These are phyloP conservation scores for Aquanectria penicillioides DNA, from an alignment of 2,329 filamentous ascomycete genomes.

Conservation along the genomic window DNA sequence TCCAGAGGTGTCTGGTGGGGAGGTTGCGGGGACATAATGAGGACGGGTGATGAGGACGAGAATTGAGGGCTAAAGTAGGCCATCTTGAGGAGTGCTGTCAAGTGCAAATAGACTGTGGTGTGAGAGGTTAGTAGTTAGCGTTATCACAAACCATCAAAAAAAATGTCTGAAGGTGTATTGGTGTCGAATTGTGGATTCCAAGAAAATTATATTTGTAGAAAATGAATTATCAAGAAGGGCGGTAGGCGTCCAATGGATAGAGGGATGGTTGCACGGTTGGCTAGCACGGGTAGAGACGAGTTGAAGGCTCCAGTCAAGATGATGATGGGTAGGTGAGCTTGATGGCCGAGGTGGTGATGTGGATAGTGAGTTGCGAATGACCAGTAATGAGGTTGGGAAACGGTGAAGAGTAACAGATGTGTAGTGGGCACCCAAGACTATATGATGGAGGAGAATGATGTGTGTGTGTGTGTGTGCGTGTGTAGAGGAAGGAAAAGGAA, in stretches of 20 bases:
- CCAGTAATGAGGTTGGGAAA: no score
- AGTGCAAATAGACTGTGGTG: slow-evolving; percentile 30
- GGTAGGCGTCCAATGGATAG: slow-evolving; percentile 5
- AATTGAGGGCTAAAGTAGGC: slow-evolving; percentile 56
- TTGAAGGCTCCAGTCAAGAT: no score
- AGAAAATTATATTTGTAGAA: not conserved
- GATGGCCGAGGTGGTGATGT: no score
- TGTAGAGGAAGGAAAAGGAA: slow-evolving; percentile 39
- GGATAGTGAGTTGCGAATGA: no score
- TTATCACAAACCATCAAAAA: slow-evolving; percentile 45
- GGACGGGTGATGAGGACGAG: slow-evolving; percentile 56
- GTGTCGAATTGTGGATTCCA: not conserved
- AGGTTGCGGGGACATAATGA: slow-evolving; percentile 50
- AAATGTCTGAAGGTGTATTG: not conserved
- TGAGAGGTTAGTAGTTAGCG: slow-evolving; percentile 45
- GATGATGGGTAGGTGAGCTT: slow-evolving; percentile 9
- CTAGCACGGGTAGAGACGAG: not conserved
- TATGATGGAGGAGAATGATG: slow-evolving; percentile 8
- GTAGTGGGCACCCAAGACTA: slow-evolving; percentile 11
- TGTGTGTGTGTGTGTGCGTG: slow-evolving; percentile 25
- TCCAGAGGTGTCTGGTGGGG: slow-evolving; percentile 46
- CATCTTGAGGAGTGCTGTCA: slow-evolving; percentile 46
- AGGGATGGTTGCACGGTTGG: not conserved
- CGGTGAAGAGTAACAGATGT: not conserved
- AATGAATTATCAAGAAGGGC: not conserved